These are phyloP conservation scores for Leptographium flavum DNA, from an alignment of 2,329 filamentous ascomycete species.

Conservation along the genomic window DNA sequence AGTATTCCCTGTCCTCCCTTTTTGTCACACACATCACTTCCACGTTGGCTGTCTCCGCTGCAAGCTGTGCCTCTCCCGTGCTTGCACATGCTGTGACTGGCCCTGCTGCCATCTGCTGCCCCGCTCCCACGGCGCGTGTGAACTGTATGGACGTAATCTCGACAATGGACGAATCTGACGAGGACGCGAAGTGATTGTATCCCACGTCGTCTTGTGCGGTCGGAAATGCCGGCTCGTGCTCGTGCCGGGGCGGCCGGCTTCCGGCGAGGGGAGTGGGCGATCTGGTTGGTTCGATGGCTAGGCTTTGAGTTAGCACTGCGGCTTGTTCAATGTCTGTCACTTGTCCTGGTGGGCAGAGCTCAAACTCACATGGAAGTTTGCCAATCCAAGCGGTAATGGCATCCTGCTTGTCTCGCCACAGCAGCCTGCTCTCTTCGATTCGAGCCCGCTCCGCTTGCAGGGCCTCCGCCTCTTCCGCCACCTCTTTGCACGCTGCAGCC, in stretches of 20 bases:
- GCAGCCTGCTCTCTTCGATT: slow-evolving; percentile 5
- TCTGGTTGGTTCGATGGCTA: background rate
- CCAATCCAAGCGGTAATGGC: slow-evolving; percentile 1
- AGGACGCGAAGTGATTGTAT: background rate
- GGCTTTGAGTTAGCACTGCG: background rate
- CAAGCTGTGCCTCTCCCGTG: too few species aligned
- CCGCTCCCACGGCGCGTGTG: background rate
- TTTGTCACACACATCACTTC: background rate
- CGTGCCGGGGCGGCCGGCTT: background rate
- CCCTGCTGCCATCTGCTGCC: background rate
- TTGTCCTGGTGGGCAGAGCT: background rate
- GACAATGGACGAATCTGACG: slow-evolving; percentile 6
- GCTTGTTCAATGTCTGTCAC: background rate
- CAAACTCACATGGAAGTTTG: background rate
- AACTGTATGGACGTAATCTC: slow-evolving; percentile 8
- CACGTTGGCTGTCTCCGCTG: too few species aligned
- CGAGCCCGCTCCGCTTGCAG: background rate
- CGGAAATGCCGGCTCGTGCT: background rate
- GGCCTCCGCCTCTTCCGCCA: background rate
- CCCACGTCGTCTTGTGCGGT: background rate
- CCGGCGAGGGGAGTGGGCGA: background rate
- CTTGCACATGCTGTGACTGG: background rate
- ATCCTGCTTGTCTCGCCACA: slow-evolving; percentile 6
- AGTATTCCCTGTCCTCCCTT: background rate
- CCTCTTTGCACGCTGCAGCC: background rate